phyloP scores from a whole-genome alignment of 495 filamentous ascomycete species.

The Apiosordaria backusii region DNA sequence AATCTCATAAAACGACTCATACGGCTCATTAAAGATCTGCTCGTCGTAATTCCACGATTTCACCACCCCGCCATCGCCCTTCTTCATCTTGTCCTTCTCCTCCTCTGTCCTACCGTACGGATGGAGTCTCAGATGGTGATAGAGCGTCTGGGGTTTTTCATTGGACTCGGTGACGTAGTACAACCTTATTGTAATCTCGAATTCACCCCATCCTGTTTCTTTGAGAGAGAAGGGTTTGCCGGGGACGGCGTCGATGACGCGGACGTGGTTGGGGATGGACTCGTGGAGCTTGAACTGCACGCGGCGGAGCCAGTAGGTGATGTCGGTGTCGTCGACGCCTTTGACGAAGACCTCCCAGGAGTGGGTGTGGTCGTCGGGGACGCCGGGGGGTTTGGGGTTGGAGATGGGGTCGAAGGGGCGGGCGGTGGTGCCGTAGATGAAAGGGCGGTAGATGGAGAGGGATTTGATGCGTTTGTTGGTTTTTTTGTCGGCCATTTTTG shows the following conservation, averaged over 20 bases:
- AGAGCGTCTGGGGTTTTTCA: constrained; percentile 89
- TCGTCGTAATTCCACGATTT: constrained; percentile 80
- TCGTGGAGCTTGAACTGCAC: constrained; percentile 98
- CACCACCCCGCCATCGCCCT: constrained; percentile 59
- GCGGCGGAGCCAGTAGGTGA: constrained; percentile 93
- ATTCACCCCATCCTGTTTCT: constrained; percentile 97
- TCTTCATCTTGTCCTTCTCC: constrained; percentile 58
- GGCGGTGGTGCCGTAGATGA: constrained; percentile 79
- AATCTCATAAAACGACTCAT: constrained; percentile 80
- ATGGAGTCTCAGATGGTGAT: constrained; percentile 86
- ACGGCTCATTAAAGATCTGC: constrained; percentile 92
- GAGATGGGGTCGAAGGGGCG: constrained; percentile 61
- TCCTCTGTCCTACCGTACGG: constrained; percentile 75
- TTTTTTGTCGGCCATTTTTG: neutral
- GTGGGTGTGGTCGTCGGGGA: constrained; percentile 87
- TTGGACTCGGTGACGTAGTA: constrained; percentile 80
- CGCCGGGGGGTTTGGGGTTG: constrained; percentile 57
- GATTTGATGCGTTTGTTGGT: constrained; percentile 47
- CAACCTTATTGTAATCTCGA: constrained; percentile 89
- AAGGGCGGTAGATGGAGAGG: constrained; percentile 70
- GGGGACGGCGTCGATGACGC: constrained; percentile 62
- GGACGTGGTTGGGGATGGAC: constrained; percentile 82
- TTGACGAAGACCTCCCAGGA: constrained; percentile 92
- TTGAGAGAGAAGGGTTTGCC: constrained; percentile 76
- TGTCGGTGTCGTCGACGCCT: constrained; percentile 77